Conservation (phyloP, 768 basidiomycete species). For the Amanita jacksonii region DNA sequence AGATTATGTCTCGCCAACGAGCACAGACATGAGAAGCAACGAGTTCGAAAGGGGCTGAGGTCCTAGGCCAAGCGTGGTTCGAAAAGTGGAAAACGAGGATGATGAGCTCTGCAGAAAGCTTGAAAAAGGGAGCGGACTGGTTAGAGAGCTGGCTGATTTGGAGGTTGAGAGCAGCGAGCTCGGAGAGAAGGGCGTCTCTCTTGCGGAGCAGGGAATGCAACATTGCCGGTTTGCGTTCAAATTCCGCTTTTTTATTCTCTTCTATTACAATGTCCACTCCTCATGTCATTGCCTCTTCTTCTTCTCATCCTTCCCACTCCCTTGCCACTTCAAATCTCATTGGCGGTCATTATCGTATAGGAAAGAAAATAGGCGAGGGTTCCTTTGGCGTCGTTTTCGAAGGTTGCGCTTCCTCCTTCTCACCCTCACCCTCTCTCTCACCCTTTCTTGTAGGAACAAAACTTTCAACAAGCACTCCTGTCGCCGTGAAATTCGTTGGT, state of each 20-base stretch:
- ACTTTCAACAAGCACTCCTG: conserved; percentile 73
- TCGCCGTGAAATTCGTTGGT: conserved; percentile 92
- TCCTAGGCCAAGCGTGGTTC: conserved; percentile 7
- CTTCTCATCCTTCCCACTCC: conserved; percentile 54
- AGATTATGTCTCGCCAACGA: conserved; percentile 32
- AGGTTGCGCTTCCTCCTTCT: conserved; percentile 37
- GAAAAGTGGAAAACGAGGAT: conserved; percentile 25
- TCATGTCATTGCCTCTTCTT: conserved; percentile 74
- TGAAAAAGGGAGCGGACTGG: conserved; percentile 22
- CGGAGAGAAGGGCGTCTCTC: conserved; percentile 22
- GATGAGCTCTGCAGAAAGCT: conserved; percentile 32
- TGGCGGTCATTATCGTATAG: conserved; percentile 77
- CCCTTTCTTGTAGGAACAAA: conserved; percentile 55
- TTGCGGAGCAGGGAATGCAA: conserved; percentile 17
- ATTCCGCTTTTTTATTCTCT: conserved; percentile 7
- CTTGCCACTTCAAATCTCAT: conserved; percentile 63
- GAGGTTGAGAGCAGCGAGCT: conserved; percentile 24
- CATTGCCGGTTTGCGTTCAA: conserved; percentile 2
- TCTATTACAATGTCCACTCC: conserved; percentile 58
- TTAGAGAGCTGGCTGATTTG: conserved; percentile 27
- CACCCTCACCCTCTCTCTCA: conserved; percentile 3
- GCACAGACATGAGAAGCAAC: conserved; percentile 35
- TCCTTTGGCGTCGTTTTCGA: conserved; percentile 98
- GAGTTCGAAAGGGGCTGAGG: conserved; percentile 24
- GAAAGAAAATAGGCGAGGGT: conserved; percentile 98